Percentiles rank a stretch among this genome's conserved stretches.
Conservation (phyloP, 305 asterid species). For the Solanum hybrid region DNA sequence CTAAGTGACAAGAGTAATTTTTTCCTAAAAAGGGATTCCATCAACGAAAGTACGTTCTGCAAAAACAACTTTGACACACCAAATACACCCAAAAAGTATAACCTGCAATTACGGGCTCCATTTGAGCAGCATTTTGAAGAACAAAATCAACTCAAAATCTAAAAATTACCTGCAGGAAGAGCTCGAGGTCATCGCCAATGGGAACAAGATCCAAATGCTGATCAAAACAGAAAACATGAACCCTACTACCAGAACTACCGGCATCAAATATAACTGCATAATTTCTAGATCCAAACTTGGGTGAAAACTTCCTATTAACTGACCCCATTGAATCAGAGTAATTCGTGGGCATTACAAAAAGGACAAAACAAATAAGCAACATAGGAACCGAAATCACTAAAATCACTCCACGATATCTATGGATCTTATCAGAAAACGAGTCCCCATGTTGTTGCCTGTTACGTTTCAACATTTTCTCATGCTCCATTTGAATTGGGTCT, state of each 20-base stretch:
- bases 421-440: slow-evolving; percentile 56
- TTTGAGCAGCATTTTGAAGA: not conserved
- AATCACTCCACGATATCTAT: slow-evolving; percentile 56
- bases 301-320: slow-evolving; percentile 50
- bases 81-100: not conserved
- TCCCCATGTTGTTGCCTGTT: slow-evolving; percentile 23
- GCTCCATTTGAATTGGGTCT: slow-evolving; percentile 46
- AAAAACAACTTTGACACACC: not conserved
- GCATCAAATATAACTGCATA: slow-evolving; percentile 63
- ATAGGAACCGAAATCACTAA: slow-evolving; percentile 61
- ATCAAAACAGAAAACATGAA: slow-evolving; percentile 57
- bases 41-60: not conserved
- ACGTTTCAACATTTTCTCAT: slow-evolving; percentile 37
- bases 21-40: not conserved
- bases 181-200: slow-evolving; percentile 36
- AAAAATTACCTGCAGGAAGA: slow-evolving; percentile 29
- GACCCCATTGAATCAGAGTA: slow-evolving; percentile 37
- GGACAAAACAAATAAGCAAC: slow-evolving; percentile 53
- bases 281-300: slow-evolving; percentile 9
- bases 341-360: slow-evolving; percentile 51
- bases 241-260: slow-evolving; percentile 71
- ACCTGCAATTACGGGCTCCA: not conserved
- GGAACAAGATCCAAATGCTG: slow-evolving; percentile 38
- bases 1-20: not conserved
- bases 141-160: not conserved